phyloP scores from a whole-genome alignment of 805 yeast genomes.

The Lipomyces sp. region DNA sequence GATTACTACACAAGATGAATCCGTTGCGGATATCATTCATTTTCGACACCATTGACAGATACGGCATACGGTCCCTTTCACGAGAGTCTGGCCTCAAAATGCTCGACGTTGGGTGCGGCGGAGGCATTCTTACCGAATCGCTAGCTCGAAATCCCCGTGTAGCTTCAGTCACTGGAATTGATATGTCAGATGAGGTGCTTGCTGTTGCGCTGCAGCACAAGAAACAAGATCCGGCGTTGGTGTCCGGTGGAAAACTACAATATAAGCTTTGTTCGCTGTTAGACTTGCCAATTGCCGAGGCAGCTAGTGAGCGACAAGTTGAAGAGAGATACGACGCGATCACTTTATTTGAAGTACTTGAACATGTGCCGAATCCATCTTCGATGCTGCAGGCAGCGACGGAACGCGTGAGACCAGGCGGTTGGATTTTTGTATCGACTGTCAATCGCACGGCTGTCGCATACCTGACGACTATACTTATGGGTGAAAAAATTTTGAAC shows the following conservation, averaged over 20 bases:
- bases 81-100: conserved; percentile 66
- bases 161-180: conserved; percentile 74
- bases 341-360: conserved; percentile 92
- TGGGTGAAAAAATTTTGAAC: conserved; percentile 79
- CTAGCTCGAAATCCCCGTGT: conserved; percentile 73
- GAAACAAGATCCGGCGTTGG: conserved; percentile 65
- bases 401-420: conserved; percentile 72
- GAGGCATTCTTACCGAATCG: conserved; percentile 90
- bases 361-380: conserved; percentile 88
- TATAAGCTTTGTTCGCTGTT: conserved; percentile 51
- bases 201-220: conserved; percentile 77
- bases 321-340: conserved; percentile 68
- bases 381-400: conserved; percentile 72
- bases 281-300: conserved; percentile 60
- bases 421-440: conserved; percentile 85
- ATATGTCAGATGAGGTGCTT: conserved; percentile 80
- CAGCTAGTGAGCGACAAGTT: conserved; percentile 45
- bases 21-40: conserved; percentile 86
- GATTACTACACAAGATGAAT: conserved; percentile 95
- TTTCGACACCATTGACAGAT: conserved; percentile 60
- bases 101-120: conserved; percentile 96
- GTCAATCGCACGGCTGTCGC: conserved; percentile 86
- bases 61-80: conserved; percentile 65
- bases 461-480: conserved; percentile 89
- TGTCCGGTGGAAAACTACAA: conserved; percentile 45